Conservation (phyloP, 179 eudicot species). For the Corrigiola litoralis region DNA sequence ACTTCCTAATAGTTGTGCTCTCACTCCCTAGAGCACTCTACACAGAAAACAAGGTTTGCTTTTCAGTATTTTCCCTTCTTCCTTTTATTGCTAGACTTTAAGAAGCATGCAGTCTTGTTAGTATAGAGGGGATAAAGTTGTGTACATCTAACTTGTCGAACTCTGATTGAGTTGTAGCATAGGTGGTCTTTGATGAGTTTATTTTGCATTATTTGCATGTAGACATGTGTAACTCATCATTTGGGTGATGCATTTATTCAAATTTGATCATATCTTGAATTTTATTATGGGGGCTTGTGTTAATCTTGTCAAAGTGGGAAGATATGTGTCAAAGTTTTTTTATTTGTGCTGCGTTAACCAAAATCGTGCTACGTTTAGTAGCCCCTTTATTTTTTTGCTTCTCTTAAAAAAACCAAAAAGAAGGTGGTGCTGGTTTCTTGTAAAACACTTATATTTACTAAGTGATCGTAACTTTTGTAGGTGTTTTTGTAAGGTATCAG, state of each 20-base stretch:
- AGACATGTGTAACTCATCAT: background rate
- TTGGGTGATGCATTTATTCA: background rate
- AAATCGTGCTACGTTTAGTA: too few species aligned
- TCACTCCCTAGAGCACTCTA: background rate
- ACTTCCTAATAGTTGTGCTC: conserved; percentile 3
- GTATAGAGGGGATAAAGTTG: background rate
- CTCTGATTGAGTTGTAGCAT: background rate
- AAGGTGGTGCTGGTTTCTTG: background rate
- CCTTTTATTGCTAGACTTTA: background rate
- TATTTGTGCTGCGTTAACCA: too few species aligned
- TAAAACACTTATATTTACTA: background rate
- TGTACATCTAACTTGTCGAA: background rate
- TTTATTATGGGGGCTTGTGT: background rate
- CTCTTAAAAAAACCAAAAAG: too few species aligned
- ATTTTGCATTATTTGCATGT: background rate
- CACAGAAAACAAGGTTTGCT: conserved; percentile 6
- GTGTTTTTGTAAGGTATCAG: conserved; percentile 6
- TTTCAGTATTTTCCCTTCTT: background rate
- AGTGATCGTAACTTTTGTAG: background rate
- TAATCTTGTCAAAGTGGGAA: too few species aligned
- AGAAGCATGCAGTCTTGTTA: background rate
- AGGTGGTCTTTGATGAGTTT: background rate
- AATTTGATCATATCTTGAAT: background rate
- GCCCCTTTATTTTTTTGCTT: too few species aligned
- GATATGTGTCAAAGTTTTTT: too few species aligned